Conservation (phyloP, 208 protist genomes). For the Wallacemonas sp. region DNA sequence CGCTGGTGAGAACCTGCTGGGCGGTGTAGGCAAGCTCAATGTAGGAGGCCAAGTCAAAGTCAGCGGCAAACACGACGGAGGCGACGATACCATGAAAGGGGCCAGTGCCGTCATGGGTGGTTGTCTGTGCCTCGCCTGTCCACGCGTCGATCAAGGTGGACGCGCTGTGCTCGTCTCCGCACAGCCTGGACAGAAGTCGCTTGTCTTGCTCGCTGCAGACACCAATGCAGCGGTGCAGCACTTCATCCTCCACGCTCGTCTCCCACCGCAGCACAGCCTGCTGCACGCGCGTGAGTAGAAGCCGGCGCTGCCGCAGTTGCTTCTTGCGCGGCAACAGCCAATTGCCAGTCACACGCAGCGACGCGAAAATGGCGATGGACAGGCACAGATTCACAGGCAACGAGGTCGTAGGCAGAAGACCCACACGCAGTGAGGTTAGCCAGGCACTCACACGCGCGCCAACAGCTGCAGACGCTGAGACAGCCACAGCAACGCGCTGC, state of each 20-base stretch:
- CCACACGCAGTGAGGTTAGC: not conserved
- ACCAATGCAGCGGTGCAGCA: slow-evolving; percentile 21
- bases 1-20: slow-evolving; percentile 19
- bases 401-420: not conserved
- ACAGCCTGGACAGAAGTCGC: not conserved
- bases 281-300: slow-evolving; percentile 30
- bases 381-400: not conserved
- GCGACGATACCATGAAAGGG: slow-evolving; percentile 29
- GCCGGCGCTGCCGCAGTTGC: slow-evolving; percentile 37
- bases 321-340: slow-evolving; percentile 25
- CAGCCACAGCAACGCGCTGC: no score
- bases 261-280: slow-evolving; percentile 45
- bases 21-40: slow-evolving; percentile 33
- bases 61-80: slow-evolving; percentile 31
- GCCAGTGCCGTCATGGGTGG: not conserved
- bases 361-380: slow-evolving; percentile 15
- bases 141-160: not conserved
- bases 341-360: slow-evolving; percentile 18
- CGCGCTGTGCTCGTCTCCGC: not conserved
- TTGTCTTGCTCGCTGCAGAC: slow-evolving; percentile 5
- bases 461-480: not conserved
- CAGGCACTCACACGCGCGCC: not conserved
- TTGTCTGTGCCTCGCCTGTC: not conserved
- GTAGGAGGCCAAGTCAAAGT: slow-evolving; percentile 26
- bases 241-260: slow-evolving; percentile 34